Conservation (phyloP, 176 grass and related monocot species). For the Alopecurus myosuroides region DNA sequence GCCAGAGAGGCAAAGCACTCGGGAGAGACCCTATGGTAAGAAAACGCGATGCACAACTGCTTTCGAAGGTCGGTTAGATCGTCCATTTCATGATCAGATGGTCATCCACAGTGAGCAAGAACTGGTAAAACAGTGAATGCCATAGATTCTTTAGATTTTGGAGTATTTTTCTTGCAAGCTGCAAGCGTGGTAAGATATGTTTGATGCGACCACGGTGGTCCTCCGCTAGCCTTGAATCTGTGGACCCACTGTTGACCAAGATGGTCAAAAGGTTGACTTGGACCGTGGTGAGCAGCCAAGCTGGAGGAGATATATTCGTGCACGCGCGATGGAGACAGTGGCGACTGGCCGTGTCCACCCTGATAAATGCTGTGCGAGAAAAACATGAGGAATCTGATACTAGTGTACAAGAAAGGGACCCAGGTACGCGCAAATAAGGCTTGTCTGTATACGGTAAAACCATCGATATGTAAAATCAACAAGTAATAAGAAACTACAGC, state of each 20-base stretch:
- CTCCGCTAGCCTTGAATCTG: not conserved
- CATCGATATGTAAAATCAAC: not conserved
- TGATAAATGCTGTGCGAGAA: not conserved
- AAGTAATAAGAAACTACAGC: not conserved
- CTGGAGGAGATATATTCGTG: not conserved
- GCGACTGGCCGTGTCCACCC: not conserved
- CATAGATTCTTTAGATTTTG: not conserved
- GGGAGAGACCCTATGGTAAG: too few relatives aligned
- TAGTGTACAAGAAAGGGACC: not conserved
- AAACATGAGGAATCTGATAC: not conserved
- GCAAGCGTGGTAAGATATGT: not conserved
- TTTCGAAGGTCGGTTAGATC: too few relatives aligned
- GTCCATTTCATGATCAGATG: not conserved
- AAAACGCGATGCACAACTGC: too few relatives aligned
- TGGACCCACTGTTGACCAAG: not conserved
- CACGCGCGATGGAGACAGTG: not conserved
- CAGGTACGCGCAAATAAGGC: not conserved
- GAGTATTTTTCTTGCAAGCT: too few relatives aligned
- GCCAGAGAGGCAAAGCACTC: too few relatives aligned
- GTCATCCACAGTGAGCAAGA: not conserved
- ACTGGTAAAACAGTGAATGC: not conserved
- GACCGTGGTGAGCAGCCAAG: not conserved
- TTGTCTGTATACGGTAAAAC: not conserved
- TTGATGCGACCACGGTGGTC: not conserved
- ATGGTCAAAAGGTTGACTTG: conserved; percentile 23